Conservation (phyloP, 805 yeast species). For the Middelhovenomyces tepae region DNA sequence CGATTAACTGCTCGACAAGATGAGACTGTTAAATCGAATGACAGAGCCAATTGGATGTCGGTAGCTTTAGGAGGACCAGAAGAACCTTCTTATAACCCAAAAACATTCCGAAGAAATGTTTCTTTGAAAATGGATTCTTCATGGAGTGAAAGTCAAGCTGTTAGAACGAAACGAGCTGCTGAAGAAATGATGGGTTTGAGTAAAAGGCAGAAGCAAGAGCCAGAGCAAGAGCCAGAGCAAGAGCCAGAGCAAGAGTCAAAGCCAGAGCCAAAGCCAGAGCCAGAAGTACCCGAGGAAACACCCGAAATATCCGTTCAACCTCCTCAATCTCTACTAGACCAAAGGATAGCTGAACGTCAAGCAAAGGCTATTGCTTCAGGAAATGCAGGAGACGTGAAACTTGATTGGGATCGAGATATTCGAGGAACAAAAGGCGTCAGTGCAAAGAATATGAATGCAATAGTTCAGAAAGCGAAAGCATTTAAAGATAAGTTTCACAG, state of each 20-base stretch:
- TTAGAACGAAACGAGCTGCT: constrained; percentile 6
- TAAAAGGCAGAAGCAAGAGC: neutral
- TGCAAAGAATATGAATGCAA: constrained; percentile 6
- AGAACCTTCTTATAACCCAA: constrained; percentile 7
- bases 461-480: too few species aligned
- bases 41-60: constrained; percentile 13
- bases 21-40: constrained; percentile 2
- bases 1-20: constrained; percentile 9
- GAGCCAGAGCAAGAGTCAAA: neutral
- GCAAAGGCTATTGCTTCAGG: neutral
- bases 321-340: too few species aligned
- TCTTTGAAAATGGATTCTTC: constrained; percentile 1
- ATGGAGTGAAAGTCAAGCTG: constrained; percentile 5
- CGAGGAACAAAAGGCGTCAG: constrained; percentile 5
- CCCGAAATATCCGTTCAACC: too few species aligned
- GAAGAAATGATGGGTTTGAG: constrained; percentile 14
- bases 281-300: constrained; percentile 1
- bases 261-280: neutral
- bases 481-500: too few species aligned
- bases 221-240: neutral
- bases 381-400: constrained; percentile 6
- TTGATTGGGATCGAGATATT: constrained; percentile 9
- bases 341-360: constrained; percentile 11
- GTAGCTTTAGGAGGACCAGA: constrained; percentile 12
- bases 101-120: constrained; percentile 5